Percentiles rank a stretch among this genome's conserved stretches.
Evolutionary conservation across 2,329 filamentous ascomycete species (phyloP).

Genomic region (Aspergillus pseudoterreus): DNA sequence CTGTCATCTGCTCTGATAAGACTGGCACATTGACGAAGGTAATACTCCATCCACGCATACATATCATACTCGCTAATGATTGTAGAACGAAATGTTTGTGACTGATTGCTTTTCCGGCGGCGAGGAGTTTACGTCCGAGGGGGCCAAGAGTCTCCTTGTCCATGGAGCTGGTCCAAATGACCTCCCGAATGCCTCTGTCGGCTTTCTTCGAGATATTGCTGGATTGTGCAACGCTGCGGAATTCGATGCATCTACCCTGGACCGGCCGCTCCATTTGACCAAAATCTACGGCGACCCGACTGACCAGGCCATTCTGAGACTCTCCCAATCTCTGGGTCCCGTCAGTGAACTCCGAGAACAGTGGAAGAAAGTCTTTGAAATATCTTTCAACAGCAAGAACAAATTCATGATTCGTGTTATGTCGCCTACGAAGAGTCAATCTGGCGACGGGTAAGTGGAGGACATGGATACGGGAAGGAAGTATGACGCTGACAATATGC

Average conservation of each 20-base stretch:
- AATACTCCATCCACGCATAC: not conserved
- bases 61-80: not conserved
- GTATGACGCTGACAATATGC: not conserved
- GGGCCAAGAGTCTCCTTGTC: slow-evolving; percentile 45
- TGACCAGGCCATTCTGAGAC: slow-evolving; percentile 69
- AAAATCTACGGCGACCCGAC: slow-evolving; percentile 73
- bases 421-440: slow-evolving; percentile 11
- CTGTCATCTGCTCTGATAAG: slow-evolving; percentile 73
- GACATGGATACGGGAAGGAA: not conserved
- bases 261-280: slow-evolving; percentile 57
- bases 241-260: slow-evolving; percentile 63
- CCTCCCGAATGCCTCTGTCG: slow-evolving; percentile 27
- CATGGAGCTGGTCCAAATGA: not conserved
- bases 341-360: slow-evolving; percentile 58
- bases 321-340: slow-evolving; percentile 62
- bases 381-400: slow-evolving; percentile 79
- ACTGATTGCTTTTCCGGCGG: slow-evolving; percentile 63
- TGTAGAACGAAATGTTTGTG: slow-evolving; percentile 67
- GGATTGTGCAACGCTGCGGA: slow-evolving; percentile 72
- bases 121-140: slow-evolving; percentile 50
- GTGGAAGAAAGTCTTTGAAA: slow-evolving; percentile 65
- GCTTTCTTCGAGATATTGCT: slow-evolving; percentile 59
- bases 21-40: slow-evolving; percentile 51
- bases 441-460: not conserved
- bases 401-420: slow-evolving; percentile 73